Conservation (phyloP, 2,329 filamentous ascomycete genomes). For the Botryosphaeria agaves region DNA sequence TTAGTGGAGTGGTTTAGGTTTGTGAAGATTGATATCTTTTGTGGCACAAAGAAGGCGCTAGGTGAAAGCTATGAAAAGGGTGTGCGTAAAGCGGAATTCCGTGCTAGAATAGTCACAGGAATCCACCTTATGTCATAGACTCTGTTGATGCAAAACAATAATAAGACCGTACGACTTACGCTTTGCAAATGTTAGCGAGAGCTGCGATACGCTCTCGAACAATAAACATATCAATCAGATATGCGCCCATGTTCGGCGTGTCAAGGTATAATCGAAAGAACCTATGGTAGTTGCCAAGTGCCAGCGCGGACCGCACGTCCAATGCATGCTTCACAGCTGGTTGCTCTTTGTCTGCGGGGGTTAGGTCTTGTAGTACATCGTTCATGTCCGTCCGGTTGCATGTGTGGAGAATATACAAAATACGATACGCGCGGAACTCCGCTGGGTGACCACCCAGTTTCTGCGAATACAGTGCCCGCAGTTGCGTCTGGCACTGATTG, state of each 20-base stretch:
- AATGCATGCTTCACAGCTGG: slow-evolving; percentile 76
- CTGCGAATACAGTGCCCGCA: slow-evolving; percentile 77
- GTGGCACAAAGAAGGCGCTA: too few relatives aligned
- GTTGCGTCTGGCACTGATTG: slow-evolving; percentile 99
- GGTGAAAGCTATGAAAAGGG: too few relatives aligned
- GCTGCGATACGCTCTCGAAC: slow-evolving; percentile 81
- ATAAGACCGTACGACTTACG: slow-evolving; percentile 43
- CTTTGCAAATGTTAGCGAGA: slow-evolving; percentile 81
- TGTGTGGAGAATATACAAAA: slow-evolving; percentile 98
- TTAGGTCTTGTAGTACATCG: slow-evolving; percentile 97
- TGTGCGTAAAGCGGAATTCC: too few relatives aligned
- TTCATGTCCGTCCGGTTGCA: slow-evolving; percentile 97
- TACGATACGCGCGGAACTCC: slow-evolving; percentile 98
- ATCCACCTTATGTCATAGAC: too few relatives aligned
- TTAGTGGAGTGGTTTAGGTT: too few relatives aligned
- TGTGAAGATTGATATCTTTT: too few relatives aligned
- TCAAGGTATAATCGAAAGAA: slow-evolving; percentile 95
- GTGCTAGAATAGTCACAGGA: too few relatives aligned
- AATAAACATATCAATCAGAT: slow-evolving; percentile 99
- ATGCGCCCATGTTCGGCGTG: slow-evolving; percentile 91
- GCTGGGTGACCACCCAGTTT: slow-evolving; percentile 75
- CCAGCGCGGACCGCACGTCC: slow-evolving; percentile 76
- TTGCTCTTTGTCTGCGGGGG: slow-evolving; percentile 82
- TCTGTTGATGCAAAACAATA: background rate
- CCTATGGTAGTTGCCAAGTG: slow-evolving; percentile 89